phyloP scores from a whole-genome alignment of 169 alveolate species.

The Plasmodium fragile region DNA sequence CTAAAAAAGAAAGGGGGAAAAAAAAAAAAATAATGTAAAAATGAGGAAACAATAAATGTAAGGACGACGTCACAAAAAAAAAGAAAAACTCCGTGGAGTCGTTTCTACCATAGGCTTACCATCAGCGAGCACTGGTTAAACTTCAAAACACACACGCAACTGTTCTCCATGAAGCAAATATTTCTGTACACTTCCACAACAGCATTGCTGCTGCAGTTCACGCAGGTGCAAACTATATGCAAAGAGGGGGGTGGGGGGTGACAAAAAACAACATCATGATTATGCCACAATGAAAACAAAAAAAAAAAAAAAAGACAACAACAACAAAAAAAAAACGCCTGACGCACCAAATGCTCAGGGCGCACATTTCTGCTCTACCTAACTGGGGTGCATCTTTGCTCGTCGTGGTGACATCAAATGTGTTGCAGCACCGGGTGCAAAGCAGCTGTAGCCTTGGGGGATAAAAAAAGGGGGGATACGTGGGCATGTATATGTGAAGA shows the following conservation, averaged over 20 bases:
- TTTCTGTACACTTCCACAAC: conserved; percentile 62
- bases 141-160: conserved; percentile 50
- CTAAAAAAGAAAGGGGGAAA: background rate
- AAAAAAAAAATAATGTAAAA: conserved; percentile 1
- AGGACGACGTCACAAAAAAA: background rate
- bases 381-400: conserved; percentile 47
- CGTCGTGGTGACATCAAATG: conserved; percentile 57
- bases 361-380: conserved; percentile 12
- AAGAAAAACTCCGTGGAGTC: background rate
- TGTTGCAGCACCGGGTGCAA: conserved; percentile 63
- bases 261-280: background rate
- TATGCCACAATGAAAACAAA: background rate
- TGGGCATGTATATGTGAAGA: background rate
- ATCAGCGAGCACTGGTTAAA: conserved; percentile 64
- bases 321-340: background rate
- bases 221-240: conserved; percentile 46
- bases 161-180: conserved; percentile 65
- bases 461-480: background rate
- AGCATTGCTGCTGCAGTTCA: conserved; percentile 35
- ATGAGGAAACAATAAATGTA: background rate
- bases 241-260: background rate
- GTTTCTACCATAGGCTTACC: conserved; percentile 25
- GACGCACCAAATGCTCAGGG: background rate
- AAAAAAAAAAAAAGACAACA: background rate
- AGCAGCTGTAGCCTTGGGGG: conserved; percentile 41